Base-by-base conservation (phyloP, 2,329 filamentous ascomycete species). In the Claviceps maximensis region DNA sequence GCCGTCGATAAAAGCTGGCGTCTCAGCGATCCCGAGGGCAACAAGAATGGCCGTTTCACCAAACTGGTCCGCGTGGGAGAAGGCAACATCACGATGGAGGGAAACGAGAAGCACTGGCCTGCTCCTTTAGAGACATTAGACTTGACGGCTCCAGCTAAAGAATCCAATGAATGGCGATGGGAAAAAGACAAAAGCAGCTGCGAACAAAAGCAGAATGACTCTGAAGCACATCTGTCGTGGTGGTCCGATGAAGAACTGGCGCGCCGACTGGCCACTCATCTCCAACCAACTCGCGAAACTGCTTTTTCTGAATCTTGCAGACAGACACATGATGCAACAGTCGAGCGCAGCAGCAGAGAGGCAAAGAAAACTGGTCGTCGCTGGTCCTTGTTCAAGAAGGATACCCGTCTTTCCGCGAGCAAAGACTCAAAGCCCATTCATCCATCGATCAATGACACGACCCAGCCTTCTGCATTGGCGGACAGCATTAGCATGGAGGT, bases 171-270 rank as follows among this genome's bases (percentile, higher is more conserved):
- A 40, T 48, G 47, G 42, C 36, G 38, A 19, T 33, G 25, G 9
- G 23, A 67, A 60, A 65, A 62, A 6, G 65, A 67, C 4, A 53
- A 62, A 5, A n/a, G 17, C 12, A n/a, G 17, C 12, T 49, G 25
- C 13, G 13, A n/a, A 0, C 42, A 1, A 56, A 53, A 1, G 19
- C 48, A 4, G 53, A 49, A 2, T 38, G 54, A 0, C 3, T 52
- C 2, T 19, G 52, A 25, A 36, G 48, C 2, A 54, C 55, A 10
- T 49, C 31, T 8, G 45, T 66, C 71, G 53, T 79, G 75, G 74
- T 79, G 73, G 70, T 58, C 56, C 1, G 73, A 78, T 47, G 73
- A 73, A 53, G 62, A 60, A 2, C 69, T 74, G 68, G 74, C 76
- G 0, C 57, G 55, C 8, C 69, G 75, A 0, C 60, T 79, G 12